A percentile compares a stretch with the other conserved stretches of the same genome.
Conservation (phyloP, 306 rosid species). For the Cotoneaster glaucophyllus region DNA sequence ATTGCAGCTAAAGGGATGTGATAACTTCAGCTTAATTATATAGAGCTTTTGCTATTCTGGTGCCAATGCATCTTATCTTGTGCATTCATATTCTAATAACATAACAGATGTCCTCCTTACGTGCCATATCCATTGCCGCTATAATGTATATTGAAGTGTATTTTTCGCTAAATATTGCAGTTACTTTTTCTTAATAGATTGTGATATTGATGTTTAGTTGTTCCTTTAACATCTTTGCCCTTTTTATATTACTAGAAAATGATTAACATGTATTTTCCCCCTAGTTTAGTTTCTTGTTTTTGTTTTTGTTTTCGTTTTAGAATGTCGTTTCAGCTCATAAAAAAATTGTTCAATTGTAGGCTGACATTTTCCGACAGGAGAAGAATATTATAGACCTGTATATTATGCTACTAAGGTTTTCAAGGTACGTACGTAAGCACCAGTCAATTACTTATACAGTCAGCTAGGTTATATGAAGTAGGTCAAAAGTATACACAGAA, state of each 20-base stretch:
- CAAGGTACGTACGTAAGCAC: conserved; percentile 50
- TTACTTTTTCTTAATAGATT: neutral
- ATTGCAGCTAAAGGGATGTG: neutral
- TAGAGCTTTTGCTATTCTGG: neutral
- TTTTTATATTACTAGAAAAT: neutral
- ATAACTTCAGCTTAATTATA: neutral
- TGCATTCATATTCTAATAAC: neutral
- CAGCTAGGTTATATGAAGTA: conserved; percentile 1
- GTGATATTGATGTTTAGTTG: neutral
- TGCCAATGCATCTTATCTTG: neutral
- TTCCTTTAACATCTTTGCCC: neutral
- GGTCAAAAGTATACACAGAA: neutral
- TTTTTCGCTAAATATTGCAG: neutral
- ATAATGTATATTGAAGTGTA: neutral
- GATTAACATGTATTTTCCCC: neutral
- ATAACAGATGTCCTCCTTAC: neutral
- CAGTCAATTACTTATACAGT: neutral
- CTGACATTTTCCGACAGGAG: conserved; percentile 85
- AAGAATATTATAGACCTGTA: conserved; percentile 80
- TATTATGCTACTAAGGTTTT: conserved; percentile 85
- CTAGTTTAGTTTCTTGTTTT: conserved; percentile 6
- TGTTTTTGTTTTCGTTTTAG: conserved; percentile 7
- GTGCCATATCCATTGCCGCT: neutral
- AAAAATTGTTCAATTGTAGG: conserved; percentile 48
- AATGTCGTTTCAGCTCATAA: conserved; percentile 5